Evolutionary conservation across 352 stramenopile species (phyloP).

Genomic region (Globisporangium mamillatum): DNA sequence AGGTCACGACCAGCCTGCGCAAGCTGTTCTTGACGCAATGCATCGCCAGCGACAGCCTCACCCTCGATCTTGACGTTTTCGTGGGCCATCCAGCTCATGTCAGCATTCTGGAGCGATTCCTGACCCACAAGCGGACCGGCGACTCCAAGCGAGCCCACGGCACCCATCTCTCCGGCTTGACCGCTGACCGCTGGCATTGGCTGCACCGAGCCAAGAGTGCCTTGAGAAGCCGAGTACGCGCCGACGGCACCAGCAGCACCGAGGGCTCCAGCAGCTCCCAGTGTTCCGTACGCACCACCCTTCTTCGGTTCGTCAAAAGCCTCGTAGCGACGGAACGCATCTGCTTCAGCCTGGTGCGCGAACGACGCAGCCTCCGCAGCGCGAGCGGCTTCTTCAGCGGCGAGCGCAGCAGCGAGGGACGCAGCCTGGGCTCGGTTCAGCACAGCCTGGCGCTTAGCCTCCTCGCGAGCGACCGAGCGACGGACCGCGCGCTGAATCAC

Average conservation of each 20-base stretch:
- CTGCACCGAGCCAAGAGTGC: constrained; percentile 69
- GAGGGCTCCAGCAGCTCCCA: constrained; percentile 58
- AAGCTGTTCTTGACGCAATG: constrained; percentile 75
- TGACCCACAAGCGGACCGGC: constrained; percentile 69
- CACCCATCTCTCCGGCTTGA: constrained; percentile 73
- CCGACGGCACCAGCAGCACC: constrained; percentile 51
- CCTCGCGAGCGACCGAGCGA: constrained; percentile 56
- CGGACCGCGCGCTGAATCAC: constrained; percentile 76
- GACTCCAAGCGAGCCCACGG: constrained; percentile 73
- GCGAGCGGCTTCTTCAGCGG: constrained; percentile 71
- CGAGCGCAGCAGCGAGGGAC: constrained; percentile 67
- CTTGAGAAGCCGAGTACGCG: constrained; percentile 45
- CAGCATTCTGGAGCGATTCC: constrained; percentile 78
- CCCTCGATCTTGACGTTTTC: constrained; percentile 80
- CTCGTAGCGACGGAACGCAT: constrained; percentile 66
- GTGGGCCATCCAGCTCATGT: constrained; percentile 83
- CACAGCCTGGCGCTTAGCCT: constrained; percentile 64
- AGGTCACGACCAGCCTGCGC: constrained; percentile 81
- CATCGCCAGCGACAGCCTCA: constrained; percentile 71
- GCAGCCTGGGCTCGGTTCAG: constrained; percentile 68
- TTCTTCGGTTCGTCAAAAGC: constrained; percentile 60
- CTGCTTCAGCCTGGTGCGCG: constrained; percentile 71
- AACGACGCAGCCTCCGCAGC: constrained; percentile 68
- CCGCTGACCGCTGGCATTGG: constrained; percentile 56
- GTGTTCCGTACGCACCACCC: constrained; percentile 37